Evolutionary conservation across 2,329 filamentous ascomycete genomes (phyloP), one percentile per base, ranked within the genome.

Genomic region (Ophiostoma perfectum): DNA sequence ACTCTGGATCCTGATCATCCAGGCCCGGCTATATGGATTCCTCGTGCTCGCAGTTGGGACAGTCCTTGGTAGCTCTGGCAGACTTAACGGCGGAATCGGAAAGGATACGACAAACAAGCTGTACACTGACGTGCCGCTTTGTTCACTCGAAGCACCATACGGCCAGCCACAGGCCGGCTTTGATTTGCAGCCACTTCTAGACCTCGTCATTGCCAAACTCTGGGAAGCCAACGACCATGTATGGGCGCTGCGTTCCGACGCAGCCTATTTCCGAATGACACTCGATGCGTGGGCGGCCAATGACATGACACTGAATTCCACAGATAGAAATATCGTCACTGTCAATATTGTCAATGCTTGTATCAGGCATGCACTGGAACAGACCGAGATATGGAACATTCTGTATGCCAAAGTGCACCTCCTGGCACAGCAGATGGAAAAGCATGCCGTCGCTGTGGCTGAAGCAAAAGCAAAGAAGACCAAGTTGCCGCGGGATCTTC

Each of bases 341-440:
- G 49, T 55, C 7, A 18, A 27, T 18, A 27, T 55, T 55, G 49
- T 11, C n/a, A 5, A 55, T 55, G 6, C 4, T 5, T 55, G 49
- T 18, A 27, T 55, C 8, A 27, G 49, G 11, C 49, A 55, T 6
- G 49, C 49, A 27, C 7, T 55, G 49, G 49, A 6, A 55, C 49
- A 55, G 8, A 55, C 7, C 9, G n/a, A 55, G 49, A 55, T 9
- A 5, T 55, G 49, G 49, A n/a, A 55, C 11, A 55, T 55, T 11
- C n/a, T 55, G n/a, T 55, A 55, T 55, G 49, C 49, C 18, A 55
- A 55, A 5, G 49, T 55, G 49, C 49, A 55, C n/a, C 49, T 55
- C 49, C 18, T 55, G 49, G 49, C 49, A 11, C 49, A 18, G 49
- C n/a, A 55, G 18, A 27, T 55, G 49, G 49, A 55, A 55, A 55